These are phyloP conservation scores for Pleoardoris graminearum DNA, from an alignment of 2,329 filamentous ascomycete species.

Conservation along the genomic window DNA sequence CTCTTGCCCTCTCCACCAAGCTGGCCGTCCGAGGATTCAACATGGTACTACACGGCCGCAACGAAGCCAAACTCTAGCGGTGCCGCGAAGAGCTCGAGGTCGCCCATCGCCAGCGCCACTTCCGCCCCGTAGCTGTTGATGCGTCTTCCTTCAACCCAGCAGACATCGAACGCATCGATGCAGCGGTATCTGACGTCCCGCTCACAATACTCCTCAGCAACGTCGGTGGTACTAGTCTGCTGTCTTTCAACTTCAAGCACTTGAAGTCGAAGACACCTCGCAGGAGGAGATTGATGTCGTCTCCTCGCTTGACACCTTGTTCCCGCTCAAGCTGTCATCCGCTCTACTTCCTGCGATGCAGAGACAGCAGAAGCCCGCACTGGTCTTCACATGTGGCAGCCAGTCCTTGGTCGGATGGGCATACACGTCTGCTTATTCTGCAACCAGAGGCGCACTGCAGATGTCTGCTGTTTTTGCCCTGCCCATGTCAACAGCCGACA, in stretches of 20 bases:
- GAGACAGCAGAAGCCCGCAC: constrained; percentile 4
- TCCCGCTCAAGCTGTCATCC: constrained; percentile 10
- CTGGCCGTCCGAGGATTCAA: constrained; percentile 88
- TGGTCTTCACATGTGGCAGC: constrained; percentile 5
- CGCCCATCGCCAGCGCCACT: constrained; percentile 6
- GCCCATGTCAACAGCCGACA: constrained; percentile 13
- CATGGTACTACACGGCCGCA: constrained; percentile 87
- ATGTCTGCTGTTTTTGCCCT: constrained; percentile 1
- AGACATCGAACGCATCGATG: constrained; percentile 11
- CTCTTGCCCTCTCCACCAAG: constrained; percentile 88
- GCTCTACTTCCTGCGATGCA: constrained; percentile 9
- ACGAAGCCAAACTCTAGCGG: constrained; percentile 72
- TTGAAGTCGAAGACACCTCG: constrained; percentile 11
- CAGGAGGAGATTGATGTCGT: constrained; percentile 8
- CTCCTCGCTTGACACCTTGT: constrained; percentile 10
- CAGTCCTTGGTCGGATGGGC: constrained; percentile 5
- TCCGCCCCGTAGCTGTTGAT: constrained; percentile 9
- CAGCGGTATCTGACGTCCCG: constrained; percentile 5
- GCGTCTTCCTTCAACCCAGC: constrained; percentile 2
- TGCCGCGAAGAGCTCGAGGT: constrained; percentile 12
- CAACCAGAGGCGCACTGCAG: constrained; percentile 12
- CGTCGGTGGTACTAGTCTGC: constrained; percentile 11
- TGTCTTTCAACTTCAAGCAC: constrained; percentile 14
- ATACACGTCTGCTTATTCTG: constrained; percentile 11
- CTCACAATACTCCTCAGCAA: constrained; percentile 17